Base-by-base conservation (phyloP, 192 early-diverging fungal genomes). In the Diversispora epigaea region DNA sequence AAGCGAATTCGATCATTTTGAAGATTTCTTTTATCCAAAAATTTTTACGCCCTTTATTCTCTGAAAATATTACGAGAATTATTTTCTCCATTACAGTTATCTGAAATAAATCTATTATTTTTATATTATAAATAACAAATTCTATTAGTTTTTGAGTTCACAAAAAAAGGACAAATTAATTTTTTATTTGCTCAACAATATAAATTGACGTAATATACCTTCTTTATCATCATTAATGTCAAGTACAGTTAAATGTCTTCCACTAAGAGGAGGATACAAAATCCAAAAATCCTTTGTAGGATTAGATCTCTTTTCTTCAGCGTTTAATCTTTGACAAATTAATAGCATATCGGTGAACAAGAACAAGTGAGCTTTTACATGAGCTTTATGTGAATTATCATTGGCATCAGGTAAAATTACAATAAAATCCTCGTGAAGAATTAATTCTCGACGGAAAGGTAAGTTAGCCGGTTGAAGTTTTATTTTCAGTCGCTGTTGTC, bases 311-410 rank as follows among this genome's bases (percentile, higher is more conserved):
- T 52, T 32, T 55, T 55, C 47, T 19, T 54, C 43, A 15, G 40
- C 39, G 2, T 17, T 60, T 39, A 69, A 50, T 56, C 4, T 15
- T 52, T 78, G 74, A 71, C 82, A 81, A 74, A 85, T 79, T 39
- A 86, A 41, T 0, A 86, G 62, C 22, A 86, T 66, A 70, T 86
- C 84, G 3, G 82, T 79, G 44, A 86, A 69, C 40, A 86, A 75
- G 60, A 84, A 79, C 21, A 86, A 68, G 52, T 86, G 78, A 11
- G 78, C 78, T 49, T 78, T 70, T 72, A 72, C 69, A 79, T 77
- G 32, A 68, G 58, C 7, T 77, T 21, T 74, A 41, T 76, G 73
- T 12, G 73, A 60, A 14, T 55, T 77, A 40, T 84, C 77, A 39
- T 78, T 80, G n/a, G 68, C 76, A 3, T 76, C n/a, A 21, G 46